phyloP scores from a whole-genome alignment of 495 filamentous ascomycete species.

The Cenococcum geophilum region DNA sequence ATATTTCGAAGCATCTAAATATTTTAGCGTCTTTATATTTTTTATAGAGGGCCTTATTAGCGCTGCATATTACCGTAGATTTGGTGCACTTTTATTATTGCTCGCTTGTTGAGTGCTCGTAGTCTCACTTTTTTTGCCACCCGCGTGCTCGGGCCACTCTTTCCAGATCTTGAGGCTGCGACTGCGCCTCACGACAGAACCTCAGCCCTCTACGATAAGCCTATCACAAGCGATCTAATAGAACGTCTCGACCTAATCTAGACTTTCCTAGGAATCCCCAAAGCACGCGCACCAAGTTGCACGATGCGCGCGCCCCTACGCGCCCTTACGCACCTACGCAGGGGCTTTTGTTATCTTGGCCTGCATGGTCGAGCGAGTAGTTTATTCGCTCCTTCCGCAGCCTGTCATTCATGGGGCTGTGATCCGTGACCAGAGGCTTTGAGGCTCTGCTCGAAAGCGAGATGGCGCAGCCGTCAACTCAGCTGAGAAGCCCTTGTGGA shows the following conservation, averaged over 20 bases:
- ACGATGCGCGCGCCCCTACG: no score
- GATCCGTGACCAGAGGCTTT: not conserved
- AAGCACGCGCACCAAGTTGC: no score
- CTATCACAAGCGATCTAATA: not conserved
- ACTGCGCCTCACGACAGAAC: constrained; percentile 1
- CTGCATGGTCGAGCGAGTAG: no score
- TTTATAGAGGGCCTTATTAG: not conserved
- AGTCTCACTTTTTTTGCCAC: not conserved
- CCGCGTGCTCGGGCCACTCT: not conserved
- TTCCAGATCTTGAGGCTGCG: not conserved
- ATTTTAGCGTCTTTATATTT: not conserved
- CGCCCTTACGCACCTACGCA: no score
- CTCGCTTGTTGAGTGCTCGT: not conserved
- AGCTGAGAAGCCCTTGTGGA: not conserved
- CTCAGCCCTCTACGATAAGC: not conserved
- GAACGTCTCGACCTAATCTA: no score
- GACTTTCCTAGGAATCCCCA: no score
- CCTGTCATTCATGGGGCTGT: no score
- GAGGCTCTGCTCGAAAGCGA: not conserved
- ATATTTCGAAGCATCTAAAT: not conserved
- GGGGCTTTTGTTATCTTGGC: no score
- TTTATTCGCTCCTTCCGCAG: no score
- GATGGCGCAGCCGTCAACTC: constrained; percentile 6
- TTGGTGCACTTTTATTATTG: not conserved
- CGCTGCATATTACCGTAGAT: not conserved